These are phyloP conservation scores for Gleditsia sinensis DNA, from an alignment of 306 rosid species.

Conservation along the genomic window DNA sequence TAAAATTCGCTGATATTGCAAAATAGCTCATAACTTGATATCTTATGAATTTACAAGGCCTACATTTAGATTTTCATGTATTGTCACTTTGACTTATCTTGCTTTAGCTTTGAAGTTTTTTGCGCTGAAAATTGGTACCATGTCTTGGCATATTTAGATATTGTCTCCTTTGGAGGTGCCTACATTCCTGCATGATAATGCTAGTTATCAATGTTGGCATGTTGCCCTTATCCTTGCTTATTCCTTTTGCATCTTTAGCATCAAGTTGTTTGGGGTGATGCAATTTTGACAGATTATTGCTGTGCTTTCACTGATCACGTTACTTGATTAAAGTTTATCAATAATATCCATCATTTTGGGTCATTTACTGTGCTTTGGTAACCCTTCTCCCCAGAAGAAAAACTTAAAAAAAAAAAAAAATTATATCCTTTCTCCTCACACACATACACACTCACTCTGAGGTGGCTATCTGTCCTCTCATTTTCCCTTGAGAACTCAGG, in stretches of 20 bases:
- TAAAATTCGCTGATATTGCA: background rate
- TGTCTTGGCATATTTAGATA: background rate
- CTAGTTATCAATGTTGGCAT: background rate
- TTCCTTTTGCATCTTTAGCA: background rate
- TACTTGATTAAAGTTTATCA: conserved; percentile 23
- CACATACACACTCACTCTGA: background rate
- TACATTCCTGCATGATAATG: background rate
- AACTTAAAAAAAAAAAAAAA: background rate
- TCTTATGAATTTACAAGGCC: background rate
- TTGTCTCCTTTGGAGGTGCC: background rate
- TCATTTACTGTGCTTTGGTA: background rate
- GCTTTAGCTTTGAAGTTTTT: background rate
- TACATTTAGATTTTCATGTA: background rate
- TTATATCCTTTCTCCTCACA: too few species aligned
- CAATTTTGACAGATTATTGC: background rate
- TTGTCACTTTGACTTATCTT: conserved; percentile 10
- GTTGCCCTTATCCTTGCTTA: background rate
- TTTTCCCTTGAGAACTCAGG: background rate
- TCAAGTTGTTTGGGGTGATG: background rate
- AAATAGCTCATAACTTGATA: background rate
- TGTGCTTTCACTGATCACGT: background rate
- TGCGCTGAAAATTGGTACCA: background rate
- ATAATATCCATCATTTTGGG: background rate
- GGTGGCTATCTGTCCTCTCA: background rate
- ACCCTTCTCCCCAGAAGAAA: background rate